A percentile compares a stretch with the other conserved stretches of the same genome.
Evolutionary conservation across 805 yeast genomes (phyloP).

Genomic region (Candida montana): DNA sequence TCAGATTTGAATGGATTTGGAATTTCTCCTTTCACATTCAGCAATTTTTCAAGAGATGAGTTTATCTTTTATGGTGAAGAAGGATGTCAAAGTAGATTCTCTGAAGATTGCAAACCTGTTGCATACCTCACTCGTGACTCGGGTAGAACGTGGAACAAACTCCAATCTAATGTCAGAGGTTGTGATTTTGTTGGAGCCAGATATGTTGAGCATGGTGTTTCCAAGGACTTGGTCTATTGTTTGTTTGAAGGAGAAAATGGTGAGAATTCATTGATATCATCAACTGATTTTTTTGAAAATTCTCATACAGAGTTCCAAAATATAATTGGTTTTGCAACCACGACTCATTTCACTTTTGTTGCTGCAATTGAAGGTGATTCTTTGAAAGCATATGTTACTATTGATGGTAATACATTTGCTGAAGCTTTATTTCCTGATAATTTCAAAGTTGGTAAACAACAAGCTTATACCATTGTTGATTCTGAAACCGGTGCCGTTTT

Average conservation of each 20-base stretch:
- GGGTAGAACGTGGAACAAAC: conserved; percentile 54
- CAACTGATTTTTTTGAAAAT: conserved; percentile 18
- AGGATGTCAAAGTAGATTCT: conserved; percentile 36
- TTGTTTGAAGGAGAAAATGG: conserved; percentile 34
- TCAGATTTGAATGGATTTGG: conserved; percentile 41
- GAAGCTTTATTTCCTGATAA: conserved; percentile 72
- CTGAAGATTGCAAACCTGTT: conserved; percentile 41
- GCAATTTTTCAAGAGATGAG: conserved; percentile 42
- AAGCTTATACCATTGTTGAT: conserved; percentile 77
- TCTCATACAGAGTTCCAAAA: conserved; percentile 43
- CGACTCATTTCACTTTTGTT: conserved; percentile 65
- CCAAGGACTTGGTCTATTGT: conserved; percentile 59
- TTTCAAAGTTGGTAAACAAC: conserved; percentile 53
- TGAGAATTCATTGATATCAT: conserved; percentile 25
- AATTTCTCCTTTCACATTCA: conserved; percentile 55
- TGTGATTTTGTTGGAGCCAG: conserved; percentile 62
- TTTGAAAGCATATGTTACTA: conserved; percentile 65
- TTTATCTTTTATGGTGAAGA: conserved; percentile 67
- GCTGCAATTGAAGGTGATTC: conserved; percentile 52
- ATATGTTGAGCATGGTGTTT: conserved; percentile 35
- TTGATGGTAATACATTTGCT: conserved; percentile 76
- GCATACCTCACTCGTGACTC: conserved; percentile 61
- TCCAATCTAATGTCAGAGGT: conserved; percentile 43
- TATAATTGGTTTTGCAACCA: conserved; percentile 69
- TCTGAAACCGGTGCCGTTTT: conserved; percentile 69